A percentile compares a stretch with the other conserved stretches of the same genome.
Conservation (phyloP, 1,139 yeast genomes). For the Sugiyamaella pinicola region DNA sequence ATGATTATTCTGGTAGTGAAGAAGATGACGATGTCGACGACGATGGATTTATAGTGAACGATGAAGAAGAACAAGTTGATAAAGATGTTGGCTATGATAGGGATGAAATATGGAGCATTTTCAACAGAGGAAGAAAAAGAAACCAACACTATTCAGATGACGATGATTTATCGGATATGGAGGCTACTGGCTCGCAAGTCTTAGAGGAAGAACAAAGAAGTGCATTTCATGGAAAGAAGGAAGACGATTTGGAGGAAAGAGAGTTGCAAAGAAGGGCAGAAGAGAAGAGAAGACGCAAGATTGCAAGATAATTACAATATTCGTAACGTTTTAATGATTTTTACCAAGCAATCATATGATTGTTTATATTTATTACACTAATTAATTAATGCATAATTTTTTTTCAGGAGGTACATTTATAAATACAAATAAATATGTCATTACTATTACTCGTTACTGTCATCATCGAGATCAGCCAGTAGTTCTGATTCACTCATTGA, state of each 20-base stretch:
- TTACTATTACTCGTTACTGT: neutral
- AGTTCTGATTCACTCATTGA: slow-evolving; percentile 39
- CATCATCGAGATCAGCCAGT: slow-evolving; percentile 20
- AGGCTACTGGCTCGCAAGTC: slow-evolving; percentile 88
- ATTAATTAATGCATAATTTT: slow-evolving; percentile 11
- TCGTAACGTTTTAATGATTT: neutral
- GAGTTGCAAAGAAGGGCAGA: slow-evolving; percentile 55
- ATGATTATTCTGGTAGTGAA: slow-evolving; percentile 35
- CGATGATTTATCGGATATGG: slow-evolving; percentile 81
- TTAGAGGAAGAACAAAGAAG: slow-evolving; percentile 78
- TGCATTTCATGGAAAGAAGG: slow-evolving; percentile 59
- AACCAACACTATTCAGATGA: slow-evolving; percentile 50
- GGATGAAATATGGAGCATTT: slow-evolving; percentile 87
- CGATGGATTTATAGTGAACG: slow-evolving; percentile 42
- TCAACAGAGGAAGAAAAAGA: slow-evolving; percentile 62
- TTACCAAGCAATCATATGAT: neutral
- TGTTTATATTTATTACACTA: slow-evolving; percentile 10
- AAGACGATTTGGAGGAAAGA: slow-evolving; percentile 64
- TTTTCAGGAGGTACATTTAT: neutral
- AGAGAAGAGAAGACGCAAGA: slow-evolving; percentile 44
- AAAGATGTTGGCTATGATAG: slow-evolving; percentile 59
- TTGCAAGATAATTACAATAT: neutral
- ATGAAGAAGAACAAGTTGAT: slow-evolving; percentile 34
- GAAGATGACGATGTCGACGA: slow-evolving; percentile 26
- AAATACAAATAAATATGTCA: slow-evolving; percentile 6